Base-by-base conservation (phyloP, 176 grass and related monocot genomes). In the Chrysopogon serrulatus region DNA sequence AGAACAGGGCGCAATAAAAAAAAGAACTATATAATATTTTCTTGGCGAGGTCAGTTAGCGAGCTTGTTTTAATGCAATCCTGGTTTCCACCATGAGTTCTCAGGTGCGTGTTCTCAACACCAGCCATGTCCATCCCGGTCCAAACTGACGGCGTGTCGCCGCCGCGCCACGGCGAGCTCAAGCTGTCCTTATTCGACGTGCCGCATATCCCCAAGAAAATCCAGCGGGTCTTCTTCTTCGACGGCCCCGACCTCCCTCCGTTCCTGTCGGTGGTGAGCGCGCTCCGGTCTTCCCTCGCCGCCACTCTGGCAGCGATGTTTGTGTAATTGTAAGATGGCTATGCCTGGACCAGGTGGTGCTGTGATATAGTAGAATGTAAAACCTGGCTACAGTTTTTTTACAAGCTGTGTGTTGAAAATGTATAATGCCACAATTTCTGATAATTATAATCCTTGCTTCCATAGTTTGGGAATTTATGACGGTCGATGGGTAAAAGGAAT, bases 191-290 rank as follows among this genome's bases (percentile, higher is more conserved):
- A 39, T 12, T 87, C 10, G 86, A 77, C 79, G 4, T 3, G 5
- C 0, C 10, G 15, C 23, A 37, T 19, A 10, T 77, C 48, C 1
- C n/a, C 17, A 62, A 9, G 72, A 47, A 63, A 6, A 82, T 77
- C 37, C 86, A 82, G 39, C 37, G 86, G 36, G 64, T 82, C 1
- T 82, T 87, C 79, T 82, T 82, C 79, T 87, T 37, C 86, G 79
- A 87, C 1, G 79, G 62, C 23, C 28, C 37, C 2, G 8, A 37
- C 47, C 48, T 87, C 31, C 71, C 86, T 23, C 71, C 79, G 1
- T 82, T 77, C 63, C 15, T 30, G 5, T 82, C 71, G 35, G 0
- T 82, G 23, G 62, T 76, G 10, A 17, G 48, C 62, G 8, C 65
- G 23, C 84, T 86, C 1, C 76, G 15, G 53, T 48, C 76, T 17